Base-by-base conservation (phyloP, 2,329 filamentous ascomycete genomes). In the Fusarium sp. region DNA sequence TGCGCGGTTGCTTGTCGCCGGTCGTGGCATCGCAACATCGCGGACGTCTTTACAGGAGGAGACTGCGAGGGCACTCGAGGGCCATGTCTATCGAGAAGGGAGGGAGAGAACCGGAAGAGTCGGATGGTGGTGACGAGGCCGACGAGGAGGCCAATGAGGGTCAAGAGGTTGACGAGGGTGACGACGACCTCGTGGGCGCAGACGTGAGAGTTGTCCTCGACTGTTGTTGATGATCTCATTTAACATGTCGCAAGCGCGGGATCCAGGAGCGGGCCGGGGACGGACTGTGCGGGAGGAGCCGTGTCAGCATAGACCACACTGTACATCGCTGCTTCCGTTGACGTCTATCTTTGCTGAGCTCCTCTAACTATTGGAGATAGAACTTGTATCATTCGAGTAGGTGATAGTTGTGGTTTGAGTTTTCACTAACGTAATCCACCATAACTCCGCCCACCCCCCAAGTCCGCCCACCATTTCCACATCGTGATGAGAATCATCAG, bases 21-120 rank as follows among this genome's bases (percentile, higher is more conserved):
- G 68, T 48, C 70, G 76, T 66, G 74, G 72, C 82, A 84, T 84
- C 70, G 77, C 80, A 74, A 73, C 78, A 82, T 82, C 64, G 72
- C 73, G 74, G 72, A 68, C 66, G 64, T 65, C 65, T 24, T 29
- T 22, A 29, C 37, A 66, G 67, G 48, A 72, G 22, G 20, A 27
- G 64, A 68, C 54, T 31, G 64, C 56, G 60, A 39, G 31, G 41
- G 48, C 48, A 52, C 48, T 29, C 48, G 24, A 52, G 24, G 48
- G 48, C 48, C 48, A 52, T 52, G 48, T 52, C 48, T 48, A 29
- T 29, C 20, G 43, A 45, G 45, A 2, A 29, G 24, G 45, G 16
- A 50, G 45, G 24, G 27, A 27, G 24, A 52, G n/a, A 8, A 4
- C 16, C 48, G 48, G 48, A 29, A 52, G 48, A 52, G 6, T n/a